Conservation (phyloP, 805 yeast genomes). For the Candida vaughaniae region DNA sequence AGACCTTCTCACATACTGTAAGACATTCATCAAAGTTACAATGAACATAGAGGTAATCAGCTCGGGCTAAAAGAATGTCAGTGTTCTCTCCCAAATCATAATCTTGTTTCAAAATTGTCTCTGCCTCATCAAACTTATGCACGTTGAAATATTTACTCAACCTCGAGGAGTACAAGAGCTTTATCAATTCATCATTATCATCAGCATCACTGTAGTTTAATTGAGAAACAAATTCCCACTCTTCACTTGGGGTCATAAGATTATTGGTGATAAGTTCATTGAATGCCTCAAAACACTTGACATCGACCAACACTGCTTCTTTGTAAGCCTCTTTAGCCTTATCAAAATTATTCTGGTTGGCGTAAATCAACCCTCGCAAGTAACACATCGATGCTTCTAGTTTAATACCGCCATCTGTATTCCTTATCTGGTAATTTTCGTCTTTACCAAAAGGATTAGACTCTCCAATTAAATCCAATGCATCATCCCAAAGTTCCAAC, state of each 20-base stretch:
- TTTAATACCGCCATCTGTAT: slow-evolving; percentile 79
- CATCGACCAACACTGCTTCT: slow-evolving; percentile 85
- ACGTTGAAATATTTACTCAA: slow-evolving; percentile 71
- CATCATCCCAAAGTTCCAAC: slow-evolving; percentile 81
- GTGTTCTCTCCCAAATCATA: slow-evolving; percentile 66
- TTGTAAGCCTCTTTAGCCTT: slow-evolving; percentile 82
- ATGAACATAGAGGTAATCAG: slow-evolving; percentile 69
- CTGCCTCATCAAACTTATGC: slow-evolving; percentile 61
- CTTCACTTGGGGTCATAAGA: slow-evolving; percentile 78
- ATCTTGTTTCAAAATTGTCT: slow-evolving; percentile 63
- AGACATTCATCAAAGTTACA: slow-evolving; percentile 79
- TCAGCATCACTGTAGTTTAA: slow-evolving; percentile 72
- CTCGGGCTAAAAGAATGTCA: slow-evolving; percentile 66
- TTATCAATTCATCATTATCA: slow-evolving; percentile 79
- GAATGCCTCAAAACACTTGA: slow-evolving; percentile 91
- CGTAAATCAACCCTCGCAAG: slow-evolving; percentile 77
- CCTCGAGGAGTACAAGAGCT: slow-evolving; percentile 69
- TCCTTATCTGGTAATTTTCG: slow-evolving; percentile 39
- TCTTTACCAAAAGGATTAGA: slow-evolving; percentile 64
- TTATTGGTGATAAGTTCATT: slow-evolving; percentile 71
- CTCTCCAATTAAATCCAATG: slow-evolving; percentile 82
- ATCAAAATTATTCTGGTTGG: slow-evolving; percentile 80
- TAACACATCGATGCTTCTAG: slow-evolving; percentile 85
- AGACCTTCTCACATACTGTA: slow-evolving; percentile 63
- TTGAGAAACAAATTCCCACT: slow-evolving; percentile 71